Evolutionary conservation across 129 eudicot genomes (phyloP), one percentile per base, ranked within the genome.

Genomic region (Heracleum sosnowskyi): DNA sequence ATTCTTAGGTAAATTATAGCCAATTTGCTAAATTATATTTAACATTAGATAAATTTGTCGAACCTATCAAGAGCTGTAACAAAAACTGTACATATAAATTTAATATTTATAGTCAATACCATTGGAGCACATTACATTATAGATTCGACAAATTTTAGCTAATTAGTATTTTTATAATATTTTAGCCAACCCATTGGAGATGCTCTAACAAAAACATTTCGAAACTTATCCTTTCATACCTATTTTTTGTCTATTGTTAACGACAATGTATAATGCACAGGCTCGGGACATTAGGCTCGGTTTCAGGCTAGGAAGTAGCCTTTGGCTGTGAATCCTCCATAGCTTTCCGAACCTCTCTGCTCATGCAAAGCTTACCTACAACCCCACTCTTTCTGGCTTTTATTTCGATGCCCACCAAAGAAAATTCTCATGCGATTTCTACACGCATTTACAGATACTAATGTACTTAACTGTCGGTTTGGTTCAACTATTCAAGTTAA

Each of bases 221-320:
- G 26, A 60, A 11, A 9, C 68, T 16, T 60, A 60, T 68, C 41
- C 39, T 68, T 68, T 68, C 41, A 15, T 29, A 16, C 0, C 41
- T 11, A 33, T 35, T 68, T 68, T 29, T 68, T 66, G 72, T 33
- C 24, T 31, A 66, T 66, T 29, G 72, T 29, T 46, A 74, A 7
- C 96, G 96, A 91, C 96, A 88, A 88, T 69, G 22, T 39, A n/a
- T 28, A 47, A 45, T 87, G 85, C 44, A 22, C 68, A 53, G 62
- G 62, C 62, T 53, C 9, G 47, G 60, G 55, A 17, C 55, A 55
- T 2, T 41, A 90, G 90, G 73, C 49, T 41, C 85, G 81, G 86
- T 10, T 11, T 44, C 31, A 79, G 88, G 83, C 46, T 77, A 47
- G 86, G 80, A 42, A 46, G 80, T 76, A 71, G 81, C 79, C 64